Base-by-base conservation (phyloP, 2,329 filamentous ascomycete genomes). In the Zarea fungicola region DNA sequence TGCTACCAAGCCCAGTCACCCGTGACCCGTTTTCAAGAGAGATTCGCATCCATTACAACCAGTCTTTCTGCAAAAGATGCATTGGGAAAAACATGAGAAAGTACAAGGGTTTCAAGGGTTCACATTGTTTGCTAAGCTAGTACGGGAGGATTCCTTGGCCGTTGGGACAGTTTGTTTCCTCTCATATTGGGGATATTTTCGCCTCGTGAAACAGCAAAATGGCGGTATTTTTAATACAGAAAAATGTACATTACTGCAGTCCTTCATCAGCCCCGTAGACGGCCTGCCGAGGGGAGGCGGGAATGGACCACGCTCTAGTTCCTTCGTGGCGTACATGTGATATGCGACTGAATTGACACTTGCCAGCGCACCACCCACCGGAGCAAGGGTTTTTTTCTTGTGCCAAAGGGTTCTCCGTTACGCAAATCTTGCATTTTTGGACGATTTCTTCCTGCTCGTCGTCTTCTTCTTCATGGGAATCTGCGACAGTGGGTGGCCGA, bases 51-150 rank as follows among this genome's bases (percentile, higher is more conserved):
- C 2, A 19, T 2, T n/a, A 11, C 14, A n/a, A 45, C 4, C 26
- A 26, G 23, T 3, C 7, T 10, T 22, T 36, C 31, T 37, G 22
- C 18, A 8, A 6, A 13, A 10, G 13, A 1, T 14, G 14, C 18
- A 2, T 3, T 18, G 13, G 13, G 3, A 18, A 9, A 22, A 34
- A 32, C 4, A 5, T n/a, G n/a, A n/a, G 19, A n/a, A 18, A 14
- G 7, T 9, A 44, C 9, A 23, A n/a, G 29, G 21, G 14, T 22
- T 22, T 21, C 29, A 36, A 28, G 13, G 37, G 42, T 19, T 36
- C 31, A 29, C 23, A 36, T 28, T 48, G 37, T 48, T 48, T 48
- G 37, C 37, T 36, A 35, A 35, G 34, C 43, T 46, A 13, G 18
- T 19, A 31, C 22, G 11, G 29, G 6, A 39, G 34, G 21, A 25